A percentile compares a stretch with the other conserved stretches of the same genome.
Evolutionary conservation across 208 protist species (phyloP).

Genomic region (Acanthamoeba culbertsoni): DNA sequence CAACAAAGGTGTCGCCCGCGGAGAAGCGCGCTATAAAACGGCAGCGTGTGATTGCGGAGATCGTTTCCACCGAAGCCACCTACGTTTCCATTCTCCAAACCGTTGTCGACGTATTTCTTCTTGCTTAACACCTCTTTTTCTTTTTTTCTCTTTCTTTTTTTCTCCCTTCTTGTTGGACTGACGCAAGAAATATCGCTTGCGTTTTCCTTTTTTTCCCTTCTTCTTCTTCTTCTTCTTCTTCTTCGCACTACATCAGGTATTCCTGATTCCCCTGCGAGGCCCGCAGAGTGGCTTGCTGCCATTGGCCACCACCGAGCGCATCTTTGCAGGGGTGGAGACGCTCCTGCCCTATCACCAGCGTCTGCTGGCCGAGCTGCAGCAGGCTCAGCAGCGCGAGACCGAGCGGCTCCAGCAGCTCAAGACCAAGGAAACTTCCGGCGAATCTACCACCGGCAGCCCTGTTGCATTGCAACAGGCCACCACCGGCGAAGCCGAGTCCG

Average conservation of each 20-base stretch:
- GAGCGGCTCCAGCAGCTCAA: neutral
- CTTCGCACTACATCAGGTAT: neutral
- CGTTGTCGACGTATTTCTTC: neutral
- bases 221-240: no score
- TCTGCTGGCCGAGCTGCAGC: neutral
- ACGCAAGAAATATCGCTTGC: no score
- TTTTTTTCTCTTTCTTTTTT: neutral
- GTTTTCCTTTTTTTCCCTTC: no score
- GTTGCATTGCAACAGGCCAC: neutral
- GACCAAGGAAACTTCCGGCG: neutral
- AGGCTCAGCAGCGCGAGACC: neutral
- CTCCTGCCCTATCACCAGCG: slow-evolving; percentile 19
- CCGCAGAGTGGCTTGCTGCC: neutral
- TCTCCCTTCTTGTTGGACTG: neutral
- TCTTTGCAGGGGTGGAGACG: slow-evolving; percentile 36
- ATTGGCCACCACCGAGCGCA: neutral
- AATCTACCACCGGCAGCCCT: neutral
- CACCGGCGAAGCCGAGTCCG: neutral
- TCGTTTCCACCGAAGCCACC: slow-evolving; percentile 28
- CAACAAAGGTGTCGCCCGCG: neutral
- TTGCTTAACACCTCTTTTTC: neutral
- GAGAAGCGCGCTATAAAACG: slow-evolving; percentile 36
- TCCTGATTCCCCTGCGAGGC: slow-evolving; percentile 15
- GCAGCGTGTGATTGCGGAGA: slow-evolving; percentile 33
- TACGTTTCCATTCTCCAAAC: slow-evolving; percentile 38